Conservation (phyloP, 176 grass and related monocot genomes). For the bread wheat (Triticum aestivum) region DNA sequence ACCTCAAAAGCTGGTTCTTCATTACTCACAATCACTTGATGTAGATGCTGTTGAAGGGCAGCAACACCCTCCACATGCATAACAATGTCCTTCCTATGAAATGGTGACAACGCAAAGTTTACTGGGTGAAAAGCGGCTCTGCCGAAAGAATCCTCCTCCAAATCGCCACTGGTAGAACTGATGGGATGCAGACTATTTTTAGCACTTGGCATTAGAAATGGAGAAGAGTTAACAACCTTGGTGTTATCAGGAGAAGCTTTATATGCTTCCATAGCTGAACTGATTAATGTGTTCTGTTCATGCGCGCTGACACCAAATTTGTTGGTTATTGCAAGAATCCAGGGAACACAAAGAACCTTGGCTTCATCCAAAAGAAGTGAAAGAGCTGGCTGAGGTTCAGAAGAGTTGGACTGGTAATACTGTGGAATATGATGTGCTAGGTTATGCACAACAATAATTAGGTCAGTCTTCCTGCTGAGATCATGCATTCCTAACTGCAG, state of each 20-base stretch:
- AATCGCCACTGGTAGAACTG: constrained; percentile 17
- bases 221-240: constrained; percentile 68
- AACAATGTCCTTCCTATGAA: constrained; percentile 66
- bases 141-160: constrained; percentile 28
- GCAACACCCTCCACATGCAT: constrained; percentile 79
- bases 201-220: constrained; percentile 68
- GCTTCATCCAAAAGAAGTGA: constrained; percentile 85
- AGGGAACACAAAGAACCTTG: constrained; percentile 68
- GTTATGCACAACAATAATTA: constrained; percentile 94
- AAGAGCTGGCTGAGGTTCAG: constrained; percentile 57
- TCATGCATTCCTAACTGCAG: constrained; percentile 56
- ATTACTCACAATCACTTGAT: constrained; percentile 51
- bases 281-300: constrained; percentile 66
- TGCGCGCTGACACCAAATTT: constrained; percentile 76
- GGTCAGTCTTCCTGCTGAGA: constrained; percentile 69
- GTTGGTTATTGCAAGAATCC: constrained; percentile 92
- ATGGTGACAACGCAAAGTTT: constrained; percentile 47
- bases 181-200: constrained; percentile 37
- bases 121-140: constrained; percentile 41
- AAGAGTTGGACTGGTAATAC: constrained; percentile 50
- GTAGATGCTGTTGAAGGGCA: constrained; percentile 64
- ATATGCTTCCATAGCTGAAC: constrained; percentile 72
- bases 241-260: constrained; percentile 66
- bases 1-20: constrained; percentile 88
- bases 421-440: constrained; percentile 75